These are phyloP conservation scores for Fusarium brevicatenulatum DNA, from an alignment of 2,329 filamentous ascomycete genomes.

Conservation along the genomic window DNA sequence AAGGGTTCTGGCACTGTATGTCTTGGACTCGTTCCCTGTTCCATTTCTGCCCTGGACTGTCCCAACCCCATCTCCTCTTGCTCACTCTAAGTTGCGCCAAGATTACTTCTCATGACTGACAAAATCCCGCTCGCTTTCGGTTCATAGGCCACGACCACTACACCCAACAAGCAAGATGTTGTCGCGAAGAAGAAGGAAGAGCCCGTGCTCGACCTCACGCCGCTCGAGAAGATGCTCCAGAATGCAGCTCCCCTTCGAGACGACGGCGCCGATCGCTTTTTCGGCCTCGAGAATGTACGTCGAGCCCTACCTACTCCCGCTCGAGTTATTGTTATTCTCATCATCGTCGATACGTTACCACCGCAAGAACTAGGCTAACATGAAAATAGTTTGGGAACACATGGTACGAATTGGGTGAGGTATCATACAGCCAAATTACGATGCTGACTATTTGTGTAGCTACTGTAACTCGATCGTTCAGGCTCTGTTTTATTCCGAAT, in stretches of 20 bases:
- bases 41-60: slow-evolving; percentile 4
- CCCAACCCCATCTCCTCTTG: slow-evolving; percentile 38
- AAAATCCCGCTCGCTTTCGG: slow-evolving; percentile 41
- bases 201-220: slow-evolving; percentile 66
- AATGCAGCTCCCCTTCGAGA: slow-evolving; percentile 82
- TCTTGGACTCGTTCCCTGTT: slow-evolving; percentile 38
- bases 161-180: slow-evolving; percentile 57
- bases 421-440: background rate
- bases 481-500: slow-evolving; percentile 93
- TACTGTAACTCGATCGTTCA: slow-evolving; percentile 99
- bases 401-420: slow-evolving; percentile 70
- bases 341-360: background rate
- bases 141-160: slow-evolving; percentile 55
- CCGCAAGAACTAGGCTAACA: slow-evolving; percentile 48
- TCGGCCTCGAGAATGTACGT: slow-evolving; percentile 96
- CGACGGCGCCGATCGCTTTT: slow-evolving; percentile 98
- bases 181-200: slow-evolving; percentile 67
- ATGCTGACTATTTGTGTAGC: slow-evolving; percentile 59
- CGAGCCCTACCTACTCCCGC: slow-evolving; percentile 11
- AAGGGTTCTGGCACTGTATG: slow-evolving; percentile 66
- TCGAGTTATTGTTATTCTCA: background rate
- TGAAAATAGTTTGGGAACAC: slow-evolving; percentile 88
- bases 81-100: slow-evolving; percentile 28
- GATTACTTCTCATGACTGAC: slow-evolving; percentile 44
- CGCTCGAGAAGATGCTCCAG: slow-evolving; percentile 78